A percentile compares a stretch with the other conserved stretches of the same genome.
Conservation (phyloP, 2,329 filamentous ascomycete genomes). For the Mariannaea sp. region DNA sequence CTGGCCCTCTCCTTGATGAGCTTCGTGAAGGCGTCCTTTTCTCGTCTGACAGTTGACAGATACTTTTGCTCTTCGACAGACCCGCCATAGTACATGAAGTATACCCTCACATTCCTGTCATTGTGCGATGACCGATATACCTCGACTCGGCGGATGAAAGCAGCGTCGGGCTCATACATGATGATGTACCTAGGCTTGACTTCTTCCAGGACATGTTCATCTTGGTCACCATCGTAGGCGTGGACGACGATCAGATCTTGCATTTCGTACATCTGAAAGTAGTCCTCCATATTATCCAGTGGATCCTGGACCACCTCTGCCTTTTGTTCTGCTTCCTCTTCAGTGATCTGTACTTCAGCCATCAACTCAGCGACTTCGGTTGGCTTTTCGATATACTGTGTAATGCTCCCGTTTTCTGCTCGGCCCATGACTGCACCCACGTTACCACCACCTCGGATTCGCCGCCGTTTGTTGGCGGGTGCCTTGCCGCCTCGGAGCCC, state of each 20-base stretch:
- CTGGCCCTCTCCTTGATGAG: slow-evolving; percentile 91
- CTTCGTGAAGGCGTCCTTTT: slow-evolving; percentile 95
- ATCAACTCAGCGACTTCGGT: slow-evolving; percentile 81
- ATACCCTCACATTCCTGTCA: slow-evolving; percentile 86
- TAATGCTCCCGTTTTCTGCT: slow-evolving; percentile 73
- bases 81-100: slow-evolving; percentile 94
- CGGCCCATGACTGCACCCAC: slow-evolving; percentile 63
- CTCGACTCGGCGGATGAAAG: slow-evolving; percentile 92
- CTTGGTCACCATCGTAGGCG: slow-evolving; percentile 92
- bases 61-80: slow-evolving; percentile 97
- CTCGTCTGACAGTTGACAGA: slow-evolving; percentile 83
- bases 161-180: slow-evolving; percentile 96
- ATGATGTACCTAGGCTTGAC: slow-evolving; percentile 91
- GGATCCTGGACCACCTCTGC: slow-evolving; percentile 76
- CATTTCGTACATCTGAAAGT: slow-evolving; percentile 90
- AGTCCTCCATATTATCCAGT: slow-evolving; percentile 88
- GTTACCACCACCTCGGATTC: slow-evolving; percentile 78
- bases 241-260: slow-evolving; percentile 86
- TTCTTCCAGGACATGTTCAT: slow-evolving; percentile 96
- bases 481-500: slow-evolving; percentile 62
- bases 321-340: slow-evolving; percentile 75
- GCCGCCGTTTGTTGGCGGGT: slow-evolving; percentile 83
- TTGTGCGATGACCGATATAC: slow-evolving; percentile 95
- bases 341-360: slow-evolving; percentile 80
- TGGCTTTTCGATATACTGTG: slow-evolving; percentile 81